phyloP scores from a whole-genome alignment of 169 alveolate species.

The Plasmodium sp. region DNA sequence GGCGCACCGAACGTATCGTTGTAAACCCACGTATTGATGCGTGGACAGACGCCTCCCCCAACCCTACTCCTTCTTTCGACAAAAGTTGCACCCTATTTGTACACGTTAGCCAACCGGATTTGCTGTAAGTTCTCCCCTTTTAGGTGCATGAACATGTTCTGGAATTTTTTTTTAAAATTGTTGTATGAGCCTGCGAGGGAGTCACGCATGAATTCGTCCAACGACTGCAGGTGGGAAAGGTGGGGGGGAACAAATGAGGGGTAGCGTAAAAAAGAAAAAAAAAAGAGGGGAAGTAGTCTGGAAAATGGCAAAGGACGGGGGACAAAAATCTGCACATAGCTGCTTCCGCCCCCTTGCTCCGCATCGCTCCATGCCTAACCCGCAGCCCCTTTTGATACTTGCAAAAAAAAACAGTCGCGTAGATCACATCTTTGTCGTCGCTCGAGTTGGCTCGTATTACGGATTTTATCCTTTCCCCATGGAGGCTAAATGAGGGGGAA shows the following conservation, averaged over 20 bases:
- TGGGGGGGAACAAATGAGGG: not conserved
- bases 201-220: constrained; percentile 35
- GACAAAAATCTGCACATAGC: not conserved
- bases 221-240: constrained; percentile 10
- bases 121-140: constrained; percentile 18
- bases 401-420: constrained; percentile 50
- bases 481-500: not conserved
- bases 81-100: not conserved
- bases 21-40: not conserved
- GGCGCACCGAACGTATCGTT: not conserved
- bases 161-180: constrained; percentile 30
- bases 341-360: not conserved
- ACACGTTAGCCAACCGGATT: constrained; percentile 1
- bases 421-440: constrained; percentile 24
- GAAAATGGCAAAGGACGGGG: not conserved
- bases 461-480: constrained; percentile 39
- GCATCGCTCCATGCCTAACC: constrained; percentile 12
- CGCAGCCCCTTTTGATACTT: constrained; percentile 26
- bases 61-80: not conserved
- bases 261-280: not conserved
- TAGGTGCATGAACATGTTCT: constrained; percentile 21
- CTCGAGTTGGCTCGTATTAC: constrained; percentile 38
- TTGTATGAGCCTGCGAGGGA: constrained; percentile 22
- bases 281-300: not conserved
- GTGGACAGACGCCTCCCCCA: not conserved